phyloP scores from a whole-genome alignment of 1,284 basidiomycete genomes.

The Porodaedalea pini region DNA sequence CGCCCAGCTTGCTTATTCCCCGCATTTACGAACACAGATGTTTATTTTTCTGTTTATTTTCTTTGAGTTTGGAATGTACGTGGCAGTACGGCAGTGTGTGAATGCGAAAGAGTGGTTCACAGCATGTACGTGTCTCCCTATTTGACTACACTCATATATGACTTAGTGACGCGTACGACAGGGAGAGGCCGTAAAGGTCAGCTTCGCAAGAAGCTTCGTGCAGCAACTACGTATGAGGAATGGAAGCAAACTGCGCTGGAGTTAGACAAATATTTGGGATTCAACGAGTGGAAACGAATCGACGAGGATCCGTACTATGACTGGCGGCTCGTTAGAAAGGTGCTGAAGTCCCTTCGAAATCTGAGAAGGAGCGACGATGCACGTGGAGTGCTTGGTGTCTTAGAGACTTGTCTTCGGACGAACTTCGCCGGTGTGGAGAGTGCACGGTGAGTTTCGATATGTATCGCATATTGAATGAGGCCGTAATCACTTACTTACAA shows the following conservation, averaged over 20 bases:
- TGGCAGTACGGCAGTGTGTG: constrained; percentile 86
- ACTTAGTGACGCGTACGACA: constrained; percentile 27
- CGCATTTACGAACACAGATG: constrained; percentile 39
- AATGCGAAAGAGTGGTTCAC: constrained; percentile 90
- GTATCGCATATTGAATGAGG: not conserved
- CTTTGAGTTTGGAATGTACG: constrained; percentile 83
- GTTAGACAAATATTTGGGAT: constrained; percentile 79
- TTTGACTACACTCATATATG: constrained; percentile 3
- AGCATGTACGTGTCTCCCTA: constrained; percentile 54
- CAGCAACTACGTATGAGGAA: constrained; percentile 69
- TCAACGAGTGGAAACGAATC: constrained; percentile 84
- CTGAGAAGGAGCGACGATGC: constrained; percentile 73
- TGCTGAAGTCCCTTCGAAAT: constrained; percentile 52
- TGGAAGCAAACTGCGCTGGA: constrained; percentile 83
- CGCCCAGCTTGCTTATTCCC: not conserved
- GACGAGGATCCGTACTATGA: constrained; percentile 90
- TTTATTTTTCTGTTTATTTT: constrained; percentile 85
- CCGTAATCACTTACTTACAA: not conserved
- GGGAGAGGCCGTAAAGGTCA: constrained; percentile 84
- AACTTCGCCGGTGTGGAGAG: constrained; percentile 97
- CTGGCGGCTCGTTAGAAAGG: constrained; percentile 78
- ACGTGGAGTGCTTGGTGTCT: constrained; percentile 81
- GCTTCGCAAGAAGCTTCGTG: constrained; percentile 72
- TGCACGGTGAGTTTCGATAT: constrained; percentile 45
- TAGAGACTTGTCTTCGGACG: constrained; percentile 88